phyloP scores from a whole-genome alignment of 805 yeast species.

The Saccharomycopsis sp. region DNA sequence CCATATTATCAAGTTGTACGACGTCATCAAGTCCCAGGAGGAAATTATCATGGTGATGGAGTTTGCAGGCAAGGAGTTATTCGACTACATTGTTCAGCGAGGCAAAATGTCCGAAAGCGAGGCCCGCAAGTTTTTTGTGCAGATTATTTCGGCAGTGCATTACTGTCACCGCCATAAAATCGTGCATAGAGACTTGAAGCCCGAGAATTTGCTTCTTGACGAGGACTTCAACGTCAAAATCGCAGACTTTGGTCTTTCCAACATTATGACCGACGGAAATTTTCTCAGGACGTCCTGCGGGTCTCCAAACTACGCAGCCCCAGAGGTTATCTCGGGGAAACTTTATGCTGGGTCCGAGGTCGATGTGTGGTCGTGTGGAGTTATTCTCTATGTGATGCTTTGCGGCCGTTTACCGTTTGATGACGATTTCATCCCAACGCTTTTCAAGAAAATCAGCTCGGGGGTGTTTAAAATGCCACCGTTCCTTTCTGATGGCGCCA shows the following conservation, averaged over 20 bases:
- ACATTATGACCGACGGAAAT: conserved; percentile 87
- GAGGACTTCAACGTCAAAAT: conserved; percentile 88
- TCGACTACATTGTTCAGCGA: conserved; percentile 90
- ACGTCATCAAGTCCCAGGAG: conserved; percentile 89
- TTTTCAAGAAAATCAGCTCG: conserved; percentile 85
- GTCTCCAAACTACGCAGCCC: conserved; percentile 96
- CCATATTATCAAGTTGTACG: conserved; percentile 90
- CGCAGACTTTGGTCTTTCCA: conserved; percentile 89
- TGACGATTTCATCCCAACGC: conserved; percentile 91
- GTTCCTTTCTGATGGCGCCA: conserved; percentile 79
- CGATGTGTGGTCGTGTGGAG: conserved; percentile 97
- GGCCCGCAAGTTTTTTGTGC: conserved; percentile 91
- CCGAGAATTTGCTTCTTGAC: conserved; percentile 85
- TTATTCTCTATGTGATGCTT: conserved; percentile 87
- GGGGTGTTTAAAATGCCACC: conserved; percentile 91
- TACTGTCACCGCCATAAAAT: conserved; percentile 95
- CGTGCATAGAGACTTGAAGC: conserved; percentile 94
- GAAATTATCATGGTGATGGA: conserved; percentile 97
- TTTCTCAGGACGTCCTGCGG: conserved; percentile 94
- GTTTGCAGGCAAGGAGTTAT: conserved; percentile 92
- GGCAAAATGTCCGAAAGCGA: conserved; percentile 90
- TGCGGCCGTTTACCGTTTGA: conserved; percentile 95
- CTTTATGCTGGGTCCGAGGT: conserved; percentile 97
- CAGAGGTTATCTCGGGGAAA: conserved; percentile 92
- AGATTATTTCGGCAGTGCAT: conserved; percentile 92